A percentile compares a stretch with the other conserved stretches of the same genome.
Conservation (phyloP, 176 grass and related monocot species). For the Hyparrhenia diplandra region DNA sequence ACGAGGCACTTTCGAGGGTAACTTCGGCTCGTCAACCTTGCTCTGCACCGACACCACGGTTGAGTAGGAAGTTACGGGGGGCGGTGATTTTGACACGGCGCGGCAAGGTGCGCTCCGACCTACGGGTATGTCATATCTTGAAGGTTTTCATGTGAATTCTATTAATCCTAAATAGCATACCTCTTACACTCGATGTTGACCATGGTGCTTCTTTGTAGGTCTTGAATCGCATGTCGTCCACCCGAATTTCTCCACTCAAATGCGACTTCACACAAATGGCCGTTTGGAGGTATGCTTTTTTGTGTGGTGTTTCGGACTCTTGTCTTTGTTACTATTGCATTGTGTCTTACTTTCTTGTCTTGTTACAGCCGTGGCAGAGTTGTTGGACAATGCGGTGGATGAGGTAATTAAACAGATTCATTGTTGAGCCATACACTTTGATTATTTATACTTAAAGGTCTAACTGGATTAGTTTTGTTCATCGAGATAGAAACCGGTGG, state of each 20-base stretch:
- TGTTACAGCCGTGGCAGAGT: slow-evolving; percentile 50
- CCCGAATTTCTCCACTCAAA: slow-evolving; percentile 72
- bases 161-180: no score
- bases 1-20: neutral
- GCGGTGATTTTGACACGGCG: slow-evolving; percentile 40
- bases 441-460: neutral
- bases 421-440: neutral
- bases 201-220: no score
- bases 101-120: neutral
- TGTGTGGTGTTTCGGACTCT: no score
- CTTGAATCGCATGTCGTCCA: slow-evolving; percentile 50
- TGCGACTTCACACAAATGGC: slow-evolving; percentile 70
- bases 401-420: slow-evolving; percentile 35
- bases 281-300: slow-evolving; percentile 53
- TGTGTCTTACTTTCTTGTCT: neutral
- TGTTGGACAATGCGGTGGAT: slow-evolving; percentile 61
- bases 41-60: neutral
- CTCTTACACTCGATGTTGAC: no score
- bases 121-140: slow-evolving; percentile 1
- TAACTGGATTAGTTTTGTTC: slow-evolving; percentile 6
- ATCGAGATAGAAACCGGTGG: slow-evolving; percentile 45
- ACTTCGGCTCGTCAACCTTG: neutral
- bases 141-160: neutral
- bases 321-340: neutral
- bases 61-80: slow-evolving; percentile 52